Base-by-base conservation (phyloP, 805 yeast species). In the Yueomyces sp. region DNA sequence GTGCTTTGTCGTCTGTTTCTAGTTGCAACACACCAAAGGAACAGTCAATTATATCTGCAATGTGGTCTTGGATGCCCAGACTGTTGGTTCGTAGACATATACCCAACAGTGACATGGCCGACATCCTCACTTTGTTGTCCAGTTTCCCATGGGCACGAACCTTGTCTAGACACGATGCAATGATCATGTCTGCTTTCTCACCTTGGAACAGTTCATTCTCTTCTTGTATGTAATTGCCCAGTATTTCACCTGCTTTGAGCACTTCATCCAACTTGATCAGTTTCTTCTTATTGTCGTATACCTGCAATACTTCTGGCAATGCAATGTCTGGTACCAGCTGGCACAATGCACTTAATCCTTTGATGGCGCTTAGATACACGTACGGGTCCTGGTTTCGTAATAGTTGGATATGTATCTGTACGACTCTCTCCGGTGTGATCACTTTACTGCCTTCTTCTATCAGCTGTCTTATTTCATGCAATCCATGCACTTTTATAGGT, bases 401-500 rank as follows among this genome's bases (percentile, higher is more conserved):
- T 50, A 81, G 85, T 2, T 69, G 63, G 19, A 83, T 53, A 55
- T 83, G 85, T 11, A 85, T 60, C 19, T 74, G 68, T 30, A 85
- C 60, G 0, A 74, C 90, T 43, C 74, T 72, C 3, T 72, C 74
- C 7, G 73, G 41, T 0, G 72, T 54, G 11, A 85, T 56, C 0
- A 74, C 76, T 1, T 66, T 57, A n/a, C 84, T 74, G 34, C 67
- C 67, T 31, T 59, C 62, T 38, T 64, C 68, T 4, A 76, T 67
- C 38, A 86, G 65, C 44, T 72, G 69, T 30, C 85, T 67, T 31
- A 90, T 59, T 28, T 79, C 60, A 48, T 73, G 74, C 6, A 92
- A 63, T 0, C 97, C 97, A 59, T 84, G 87, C 0, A 94, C 97
- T 43, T 87, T 68, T 2, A 90, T 74, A 0, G 97, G 95, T 3